A percentile compares a stretch with the other conserved stretches of the same genome.
Evolutionary conservation across 2,329 filamentous ascomycete genomes (phyloP).

Genomic region (Colletotrichum lindemuthianum): DNA sequence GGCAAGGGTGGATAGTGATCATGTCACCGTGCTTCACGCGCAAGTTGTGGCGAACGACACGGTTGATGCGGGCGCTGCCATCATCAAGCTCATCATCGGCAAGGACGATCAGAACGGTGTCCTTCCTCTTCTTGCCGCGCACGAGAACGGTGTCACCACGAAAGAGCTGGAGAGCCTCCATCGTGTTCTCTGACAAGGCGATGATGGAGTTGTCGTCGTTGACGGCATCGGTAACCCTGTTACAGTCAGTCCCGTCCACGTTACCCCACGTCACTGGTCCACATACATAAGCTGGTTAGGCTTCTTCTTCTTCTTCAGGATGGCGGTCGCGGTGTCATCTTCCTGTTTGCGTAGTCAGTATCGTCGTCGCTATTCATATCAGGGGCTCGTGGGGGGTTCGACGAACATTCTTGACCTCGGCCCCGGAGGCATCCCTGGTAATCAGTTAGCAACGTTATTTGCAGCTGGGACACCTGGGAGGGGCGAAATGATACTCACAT

Average conservation of each 20-base stretch:
- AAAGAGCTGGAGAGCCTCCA: conserved; percentile 98
- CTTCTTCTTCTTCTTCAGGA: conserved; percentile 99
- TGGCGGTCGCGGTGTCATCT: conserved; percentile 93
- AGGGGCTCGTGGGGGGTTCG: conserved; percentile 33
- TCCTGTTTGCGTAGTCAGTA: conserved; percentile 65
- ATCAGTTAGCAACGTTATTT: conserved; percentile 48
- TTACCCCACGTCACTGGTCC: conserved; percentile 23
- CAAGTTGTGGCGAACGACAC: conserved; percentile 97
- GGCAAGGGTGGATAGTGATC: conserved; percentile 96
- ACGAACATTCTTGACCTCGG: conserved; percentile 84
- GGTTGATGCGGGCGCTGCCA: conserved; percentile 96
- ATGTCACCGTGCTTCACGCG: conserved; percentile 98
- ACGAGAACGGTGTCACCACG: conserved; percentile 97
- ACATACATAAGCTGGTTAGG: conserved; percentile 96
- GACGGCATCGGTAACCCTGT: conserved; percentile 94
- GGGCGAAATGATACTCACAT: conserved; percentile 65
- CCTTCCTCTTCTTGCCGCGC: conserved; percentile 99
- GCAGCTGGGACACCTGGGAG: conserved; percentile 6
- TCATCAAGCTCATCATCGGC: conserved; percentile 98
- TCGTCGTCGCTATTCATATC: conserved; percentile 32
- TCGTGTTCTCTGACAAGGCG: conserved; percentile 96
- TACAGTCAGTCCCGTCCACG: conserved; percentile 29
- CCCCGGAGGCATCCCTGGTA: conserved; percentile 85
- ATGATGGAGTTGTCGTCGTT: conserved; percentile 99
- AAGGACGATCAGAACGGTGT: conserved; percentile 96